phyloP scores from a whole-genome alignment of 495 filamentous ascomycete species.

The Xylona heveae region DNA sequence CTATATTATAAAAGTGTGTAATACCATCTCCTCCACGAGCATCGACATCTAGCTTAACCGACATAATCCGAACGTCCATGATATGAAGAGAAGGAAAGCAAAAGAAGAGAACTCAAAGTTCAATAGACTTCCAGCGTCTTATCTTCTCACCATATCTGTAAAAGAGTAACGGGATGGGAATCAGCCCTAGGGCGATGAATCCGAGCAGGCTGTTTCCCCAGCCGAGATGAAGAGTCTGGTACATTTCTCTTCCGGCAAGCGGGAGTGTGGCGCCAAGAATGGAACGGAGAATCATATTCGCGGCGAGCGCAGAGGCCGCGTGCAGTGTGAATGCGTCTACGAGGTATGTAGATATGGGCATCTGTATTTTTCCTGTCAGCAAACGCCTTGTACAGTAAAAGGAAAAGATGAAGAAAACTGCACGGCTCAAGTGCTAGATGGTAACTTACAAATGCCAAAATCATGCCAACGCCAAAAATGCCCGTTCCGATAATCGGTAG shows the following conservation, averaged over 20 bases:
- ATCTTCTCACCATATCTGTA: slow-evolving; percentile 28
- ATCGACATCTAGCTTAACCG: too few species aligned
- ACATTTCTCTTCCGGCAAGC: slow-evolving; percentile 31
- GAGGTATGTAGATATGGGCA: slow-evolving; percentile 33
- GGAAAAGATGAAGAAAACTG: too few species aligned
- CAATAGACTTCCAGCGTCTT: too few species aligned
- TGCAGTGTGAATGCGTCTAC: slow-evolving; percentile 36
- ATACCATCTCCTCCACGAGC: too few species aligned
- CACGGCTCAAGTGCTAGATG: too few species aligned
- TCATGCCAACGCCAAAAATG: slow-evolving; percentile 30
- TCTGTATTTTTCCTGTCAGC: too few species aligned
- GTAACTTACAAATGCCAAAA: slow-evolving; percentile 37
- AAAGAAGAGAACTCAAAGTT: too few species aligned
- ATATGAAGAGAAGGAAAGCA: too few species aligned
- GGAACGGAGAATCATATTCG: slow-evolving; percentile 29
- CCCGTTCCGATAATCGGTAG: slow-evolving; percentile 27
- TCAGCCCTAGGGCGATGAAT: slow-evolving; percentile 27
- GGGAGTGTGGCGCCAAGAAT: slow-evolving; percentile 34
- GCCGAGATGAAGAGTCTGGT: slow-evolving; percentile 27
- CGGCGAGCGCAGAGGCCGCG: slow-evolving; percentile 36
- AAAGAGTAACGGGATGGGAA: slow-evolving; percentile 28
- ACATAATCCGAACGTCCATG: too few species aligned
- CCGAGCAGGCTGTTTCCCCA: slow-evolving; percentile 37
- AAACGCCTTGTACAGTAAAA: too few species aligned
- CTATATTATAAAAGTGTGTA: too few species aligned